These are phyloP conservation scores for Arthrobotrys conoides DNA, from an alignment of 2,329 filamentous ascomycete species.

Conservation along the genomic window DNA sequence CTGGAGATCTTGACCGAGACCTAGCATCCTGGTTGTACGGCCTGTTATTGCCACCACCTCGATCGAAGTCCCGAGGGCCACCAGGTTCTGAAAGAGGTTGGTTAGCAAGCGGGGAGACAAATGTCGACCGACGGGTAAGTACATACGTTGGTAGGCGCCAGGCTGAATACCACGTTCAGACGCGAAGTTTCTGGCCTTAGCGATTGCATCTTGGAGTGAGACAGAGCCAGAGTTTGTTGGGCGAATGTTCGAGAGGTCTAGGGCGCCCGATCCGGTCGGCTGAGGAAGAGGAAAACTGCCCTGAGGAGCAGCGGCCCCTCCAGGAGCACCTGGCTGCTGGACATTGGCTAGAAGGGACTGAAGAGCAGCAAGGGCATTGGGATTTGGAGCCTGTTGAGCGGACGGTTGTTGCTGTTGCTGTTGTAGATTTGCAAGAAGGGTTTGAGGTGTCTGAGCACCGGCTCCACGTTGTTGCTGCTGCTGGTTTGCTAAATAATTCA, in stretches of 20 bases:
- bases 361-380: conserved; percentile 44
- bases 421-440: conserved; percentile 39
- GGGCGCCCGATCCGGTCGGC: conserved; percentile 79
- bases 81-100: conserved; percentile 44
- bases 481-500: conserved; percentile 37
- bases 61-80: conserved; percentile 44
- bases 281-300: conserved; percentile 73
- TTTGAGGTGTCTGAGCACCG: conserved; percentile 50
- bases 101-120: conserved; percentile 61
- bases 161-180: conserved; percentile 61
- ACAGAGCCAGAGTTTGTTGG: conserved; percentile 85
- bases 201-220: conserved; percentile 85
- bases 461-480: conserved; percentile 59
- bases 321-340: conserved; percentile 45
- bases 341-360: conserved; percentile 52
- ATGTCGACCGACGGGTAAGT: background rate
- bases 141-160: conserved; percentile 45
- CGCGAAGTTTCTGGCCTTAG: conserved; percentile 79
- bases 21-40: conserved; percentile 67
- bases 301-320: conserved; percentile 65
- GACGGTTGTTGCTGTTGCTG: conserved; percentile 49
- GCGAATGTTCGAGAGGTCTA: conserved; percentile 84
- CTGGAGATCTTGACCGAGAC: conserved; percentile 81
- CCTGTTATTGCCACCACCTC: conserved; percentile 69
- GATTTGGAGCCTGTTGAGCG: conserved; percentile 36